Conservation (phyloP, 2,329 filamentous ascomycete species). For the Aspergillus udagawae region DNA sequence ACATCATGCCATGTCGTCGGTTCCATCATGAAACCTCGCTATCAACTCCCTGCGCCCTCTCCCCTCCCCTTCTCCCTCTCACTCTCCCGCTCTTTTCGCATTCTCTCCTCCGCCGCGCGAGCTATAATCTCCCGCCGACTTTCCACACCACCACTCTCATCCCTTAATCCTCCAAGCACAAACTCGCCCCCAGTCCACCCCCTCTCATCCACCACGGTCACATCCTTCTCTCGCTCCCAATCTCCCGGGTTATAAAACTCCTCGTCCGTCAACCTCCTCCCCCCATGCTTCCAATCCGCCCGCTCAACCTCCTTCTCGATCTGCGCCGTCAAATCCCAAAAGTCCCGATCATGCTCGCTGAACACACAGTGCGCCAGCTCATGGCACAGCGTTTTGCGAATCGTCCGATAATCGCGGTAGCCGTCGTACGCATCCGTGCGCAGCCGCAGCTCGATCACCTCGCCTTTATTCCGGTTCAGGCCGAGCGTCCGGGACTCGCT, state of each 20-base stretch:
- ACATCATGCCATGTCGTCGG: background rate
- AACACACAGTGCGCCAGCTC: conserved; percentile 92
- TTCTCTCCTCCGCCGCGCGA: conserved; percentile 65
- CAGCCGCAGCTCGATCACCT: conserved; percentile 84
- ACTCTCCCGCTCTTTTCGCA: conserved; percentile 44
- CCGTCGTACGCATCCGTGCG: conserved; percentile 94
- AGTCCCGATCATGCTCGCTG: conserved; percentile 75
- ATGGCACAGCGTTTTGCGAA: conserved; percentile 88
- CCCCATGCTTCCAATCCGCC: conserved; percentile 73
- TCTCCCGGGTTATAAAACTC: conserved; percentile 59
- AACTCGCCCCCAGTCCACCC: conserved; percentile 78
- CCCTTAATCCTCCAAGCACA: conserved; percentile 59
- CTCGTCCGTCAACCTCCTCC: conserved; percentile 56
- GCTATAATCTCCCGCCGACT: conserved; percentile 72
- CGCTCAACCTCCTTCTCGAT: conserved; percentile 83
- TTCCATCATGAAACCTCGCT: background rate
- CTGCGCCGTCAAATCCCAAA: conserved; percentile 83
- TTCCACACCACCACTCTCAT: conserved; percentile 44
- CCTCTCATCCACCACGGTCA: conserved; percentile 62
- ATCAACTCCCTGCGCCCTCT: conserved; percentile 23
- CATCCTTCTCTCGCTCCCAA: conserved; percentile 46
- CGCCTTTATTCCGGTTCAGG: conserved; percentile 79
- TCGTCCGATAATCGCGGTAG: conserved; percentile 87
- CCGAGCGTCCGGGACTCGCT: conserved; percentile 80
- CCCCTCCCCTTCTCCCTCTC: conserved; percentile 41